Percentiles rank a stretch among this genome's conserved stretches.
These are phyloP conservation scores for Dryadomyces quercus-mongolicae DNA, from an alignment of 2,329 filamentous ascomycete species.

Conservation along the genomic window DNA sequence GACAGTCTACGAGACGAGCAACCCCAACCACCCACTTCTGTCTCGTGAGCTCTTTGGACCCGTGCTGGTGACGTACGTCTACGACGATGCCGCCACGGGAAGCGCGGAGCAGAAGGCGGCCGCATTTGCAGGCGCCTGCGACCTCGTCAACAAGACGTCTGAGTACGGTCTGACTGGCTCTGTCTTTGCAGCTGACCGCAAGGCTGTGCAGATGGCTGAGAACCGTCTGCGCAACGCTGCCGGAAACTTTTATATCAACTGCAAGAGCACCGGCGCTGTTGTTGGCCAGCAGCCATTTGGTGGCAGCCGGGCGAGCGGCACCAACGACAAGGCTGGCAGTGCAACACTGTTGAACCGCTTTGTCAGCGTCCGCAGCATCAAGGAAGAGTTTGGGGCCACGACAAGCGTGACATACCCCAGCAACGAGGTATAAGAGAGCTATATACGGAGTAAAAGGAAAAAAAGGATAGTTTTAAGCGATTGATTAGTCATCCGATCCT, in stretches of 20 bases:
- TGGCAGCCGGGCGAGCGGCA: constrained; percentile 37
- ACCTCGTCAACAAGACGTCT: constrained; percentile 56
- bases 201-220: constrained; percentile 36
- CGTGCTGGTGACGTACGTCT: constrained; percentile 32
- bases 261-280: constrained; percentile 43
- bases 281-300: constrained; percentile 46
- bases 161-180: constrained; percentile 50
- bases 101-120: constrained; percentile 22
- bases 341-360: constrained; percentile 36
- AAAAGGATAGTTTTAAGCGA: no score
- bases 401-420: constrained; percentile 56
- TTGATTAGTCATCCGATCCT: no score
- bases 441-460: no score
- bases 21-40: constrained; percentile 30
- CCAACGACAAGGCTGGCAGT: constrained; percentile 45
- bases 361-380: constrained; percentile 37
- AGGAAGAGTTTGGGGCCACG: constrained; percentile 60
- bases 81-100: constrained; percentile 24
- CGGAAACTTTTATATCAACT: constrained; percentile 47
- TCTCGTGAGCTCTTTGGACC: constrained; percentile 36
- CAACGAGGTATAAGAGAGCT: constrained; percentile 43
- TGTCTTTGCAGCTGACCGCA: constrained; percentile 35
- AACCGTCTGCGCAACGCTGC: constrained; percentile 38
- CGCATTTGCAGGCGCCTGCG: constrained; percentile 37
- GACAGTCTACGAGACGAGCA: constrained; percentile 30